Evolutionary conservation across 208 protist species (phyloP).

Genomic region (Leishmania major): DNA sequence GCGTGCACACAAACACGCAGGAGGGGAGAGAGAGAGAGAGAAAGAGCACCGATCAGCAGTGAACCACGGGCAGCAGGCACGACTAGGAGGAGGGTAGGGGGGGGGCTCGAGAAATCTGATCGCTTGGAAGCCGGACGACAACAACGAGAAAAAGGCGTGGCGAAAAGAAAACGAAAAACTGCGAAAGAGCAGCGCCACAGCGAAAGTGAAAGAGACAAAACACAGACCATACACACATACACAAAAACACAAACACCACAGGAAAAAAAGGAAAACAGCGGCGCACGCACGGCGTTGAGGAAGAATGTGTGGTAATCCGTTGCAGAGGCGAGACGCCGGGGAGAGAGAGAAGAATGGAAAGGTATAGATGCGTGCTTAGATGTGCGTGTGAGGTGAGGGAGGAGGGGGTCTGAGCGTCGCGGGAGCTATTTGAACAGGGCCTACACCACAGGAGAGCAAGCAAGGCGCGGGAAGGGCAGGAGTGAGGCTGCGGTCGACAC

Average conservation of each 20-base stretch:
- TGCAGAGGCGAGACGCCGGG: not conserved
- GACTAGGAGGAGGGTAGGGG: not conserved
- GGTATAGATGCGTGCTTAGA: not conserved
- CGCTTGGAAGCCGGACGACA: not conserved
- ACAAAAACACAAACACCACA: not conserved
- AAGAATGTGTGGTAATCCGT: not conserved
- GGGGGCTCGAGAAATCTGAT: not conserved
- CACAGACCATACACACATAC: not conserved
- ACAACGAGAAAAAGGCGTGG: not conserved
- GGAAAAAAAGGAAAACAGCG: not conserved
- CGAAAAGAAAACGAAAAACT: slow-evolving; percentile 9
- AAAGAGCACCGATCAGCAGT: not conserved
- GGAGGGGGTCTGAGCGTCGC: not conserved
- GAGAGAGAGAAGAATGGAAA: not conserved
- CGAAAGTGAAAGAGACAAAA: not conserved
- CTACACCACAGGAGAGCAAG: not conserved
- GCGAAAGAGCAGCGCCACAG: not conserved
- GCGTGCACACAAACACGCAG: not conserved
- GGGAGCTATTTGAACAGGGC: not conserved
- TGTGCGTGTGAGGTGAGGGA: not conserved
- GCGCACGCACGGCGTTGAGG: not conserved
- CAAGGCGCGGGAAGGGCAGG: not conserved
- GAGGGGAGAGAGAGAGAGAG: not conserved
- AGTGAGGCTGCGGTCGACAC: not conserved
- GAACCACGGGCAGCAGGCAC: not conserved